Conservation (phyloP, 495 filamentous ascomycete genomes). For the Trichocladium antarcticum region DNA sequence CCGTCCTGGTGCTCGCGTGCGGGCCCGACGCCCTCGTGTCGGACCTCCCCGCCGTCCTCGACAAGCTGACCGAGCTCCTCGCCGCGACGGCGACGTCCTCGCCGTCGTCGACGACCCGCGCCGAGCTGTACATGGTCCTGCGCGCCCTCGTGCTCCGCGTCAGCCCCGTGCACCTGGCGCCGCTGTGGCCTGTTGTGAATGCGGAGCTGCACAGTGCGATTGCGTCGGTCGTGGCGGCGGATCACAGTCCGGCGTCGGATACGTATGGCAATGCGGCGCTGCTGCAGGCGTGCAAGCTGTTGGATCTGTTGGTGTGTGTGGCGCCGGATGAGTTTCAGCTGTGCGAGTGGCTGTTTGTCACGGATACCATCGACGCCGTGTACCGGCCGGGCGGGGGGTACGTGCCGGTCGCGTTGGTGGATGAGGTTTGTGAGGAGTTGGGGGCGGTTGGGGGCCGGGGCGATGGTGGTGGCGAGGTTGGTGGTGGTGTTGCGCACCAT, state of each 20-base stretch:
- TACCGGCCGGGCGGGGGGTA: slow-evolving; percentile 61
- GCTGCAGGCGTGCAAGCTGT: slow-evolving; percentile 82
- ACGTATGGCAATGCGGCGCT: slow-evolving; percentile 63
- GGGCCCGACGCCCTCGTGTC: slow-evolving; percentile 66
- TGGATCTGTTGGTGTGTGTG: slow-evolving; percentile 73
- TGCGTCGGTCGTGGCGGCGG: slow-evolving; percentile 58
- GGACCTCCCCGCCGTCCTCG: slow-evolving; percentile 59
- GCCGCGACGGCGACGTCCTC: slow-evolving; percentile 80
- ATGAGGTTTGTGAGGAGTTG: slow-evolving; percentile 74
- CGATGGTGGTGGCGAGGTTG: slow-evolving; percentile 1
- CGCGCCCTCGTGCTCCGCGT: slow-evolving; percentile 68
- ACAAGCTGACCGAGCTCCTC: slow-evolving; percentile 79
- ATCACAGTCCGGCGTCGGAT: slow-evolving; percentile 49
- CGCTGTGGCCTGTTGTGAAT: slow-evolving; percentile 84
- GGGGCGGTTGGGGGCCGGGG: slow-evolving; percentile 29
- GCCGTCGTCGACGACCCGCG: slow-evolving; percentile 77
- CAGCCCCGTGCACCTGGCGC: slow-evolving; percentile 63
- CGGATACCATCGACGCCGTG: slow-evolving; percentile 92
- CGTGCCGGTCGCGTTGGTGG: slow-evolving; percentile 65
- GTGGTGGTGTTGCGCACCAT: background rate
- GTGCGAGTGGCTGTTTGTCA: slow-evolving; percentile 91
- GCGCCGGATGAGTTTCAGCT: slow-evolving; percentile 93
- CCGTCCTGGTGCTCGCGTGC: slow-evolving; percentile 63
- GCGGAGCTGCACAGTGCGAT: slow-evolving; percentile 75
- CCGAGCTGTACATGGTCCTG: slow-evolving; percentile 82